A percentile compares a stretch with the other conserved stretches of the same genome.
phyloP scores from a whole-genome alignment of 2,329 filamentous ascomycete genomes.

The Aureobasidium pullulans region DNA sequence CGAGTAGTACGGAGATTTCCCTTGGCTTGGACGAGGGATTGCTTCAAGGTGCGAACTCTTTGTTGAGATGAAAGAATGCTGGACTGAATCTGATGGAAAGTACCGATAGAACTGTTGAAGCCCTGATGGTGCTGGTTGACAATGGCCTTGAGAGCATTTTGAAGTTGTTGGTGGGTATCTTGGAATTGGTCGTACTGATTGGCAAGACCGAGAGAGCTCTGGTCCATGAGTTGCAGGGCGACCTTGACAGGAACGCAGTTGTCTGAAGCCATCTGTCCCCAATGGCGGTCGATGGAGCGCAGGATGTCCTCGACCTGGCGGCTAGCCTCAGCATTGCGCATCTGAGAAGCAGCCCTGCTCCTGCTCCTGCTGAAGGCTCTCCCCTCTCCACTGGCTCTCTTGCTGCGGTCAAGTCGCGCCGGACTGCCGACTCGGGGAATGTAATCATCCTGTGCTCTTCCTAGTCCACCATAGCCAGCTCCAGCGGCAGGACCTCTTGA shows the following conservation, averaged over 20 bases:
- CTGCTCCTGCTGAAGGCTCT: slow-evolving; percentile 24
- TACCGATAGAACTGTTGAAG: slow-evolving; percentile 98
- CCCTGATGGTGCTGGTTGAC: slow-evolving; percentile 99
- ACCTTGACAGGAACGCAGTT: slow-evolving; percentile 91
- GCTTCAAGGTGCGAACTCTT: slow-evolving; percentile 72
- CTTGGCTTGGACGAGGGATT: slow-evolving; percentile 75
- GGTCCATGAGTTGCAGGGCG: slow-evolving; percentile 89
- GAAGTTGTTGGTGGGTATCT: slow-evolving; percentile 77
- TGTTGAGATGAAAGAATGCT: slow-evolving; percentile 86
- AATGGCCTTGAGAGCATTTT: slow-evolving; percentile 85
- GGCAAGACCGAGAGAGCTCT: slow-evolving; percentile 84
- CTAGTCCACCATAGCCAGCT: slow-evolving; percentile 25
- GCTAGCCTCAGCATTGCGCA: slow-evolving; percentile 13
- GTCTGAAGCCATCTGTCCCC: slow-evolving; percentile 83
- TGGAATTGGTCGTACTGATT: slow-evolving; percentile 82
- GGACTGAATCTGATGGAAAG: slow-evolving; percentile 95
- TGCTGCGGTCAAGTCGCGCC: slow-evolving; percentile 36
- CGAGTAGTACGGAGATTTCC: slow-evolving; percentile 75
- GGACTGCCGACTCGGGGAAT: slow-evolving; percentile 21
- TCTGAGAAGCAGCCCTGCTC: slow-evolving; percentile 17
- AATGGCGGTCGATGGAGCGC: slow-evolving; percentile 77
- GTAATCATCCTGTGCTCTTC: slow-evolving; percentile 15
- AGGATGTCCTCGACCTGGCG: slow-evolving; percentile 49
- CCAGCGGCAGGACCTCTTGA: slow-evolving; percentile 33
- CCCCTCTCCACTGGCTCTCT: slow-evolving; percentile 31